phyloP scores from a whole-genome alignment of 768 basidiomycete genomes.

The Artomyces pyxidatus region DNA sequence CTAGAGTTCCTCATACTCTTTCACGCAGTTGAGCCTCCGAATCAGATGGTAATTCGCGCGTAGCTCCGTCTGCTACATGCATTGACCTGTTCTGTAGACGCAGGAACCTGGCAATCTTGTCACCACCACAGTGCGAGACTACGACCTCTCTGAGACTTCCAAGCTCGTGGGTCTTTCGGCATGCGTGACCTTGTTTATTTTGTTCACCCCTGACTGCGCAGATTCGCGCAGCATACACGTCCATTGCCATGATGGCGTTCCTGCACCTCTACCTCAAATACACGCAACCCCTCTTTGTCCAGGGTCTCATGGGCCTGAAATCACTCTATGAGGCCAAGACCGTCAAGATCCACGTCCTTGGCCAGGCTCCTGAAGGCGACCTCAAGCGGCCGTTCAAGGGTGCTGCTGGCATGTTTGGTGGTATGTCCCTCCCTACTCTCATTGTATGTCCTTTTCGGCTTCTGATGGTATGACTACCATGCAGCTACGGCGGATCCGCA shows the following conservation, averaged over 20 bases:
- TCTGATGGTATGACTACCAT: background rate
- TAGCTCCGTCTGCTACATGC: background rate
- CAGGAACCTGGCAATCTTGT: slow-evolving; percentile 64
- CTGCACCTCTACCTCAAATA: slow-evolving; percentile 93
- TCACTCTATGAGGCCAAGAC: slow-evolving; percentile 79
- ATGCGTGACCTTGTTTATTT: too few species aligned
- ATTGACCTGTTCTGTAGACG: slow-evolving; percentile 30
- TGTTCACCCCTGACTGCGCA: slow-evolving; percentile 17
- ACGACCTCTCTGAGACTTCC: slow-evolving; percentile 82
- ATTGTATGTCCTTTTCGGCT: background rate
- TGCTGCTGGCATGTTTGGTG: slow-evolving; percentile 61
- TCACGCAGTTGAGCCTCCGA: slow-evolving; percentile 59
- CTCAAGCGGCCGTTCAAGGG: slow-evolving; percentile 86
- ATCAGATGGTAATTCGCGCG: slow-evolving; percentile 56
- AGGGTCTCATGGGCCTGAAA: slow-evolving; percentile 93
- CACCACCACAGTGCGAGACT: slow-evolving; percentile 90
- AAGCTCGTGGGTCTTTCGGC: slow-evolving; percentile 65
- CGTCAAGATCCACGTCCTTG: slow-evolving; percentile 74
- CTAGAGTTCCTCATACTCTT: slow-evolving; percentile 3
- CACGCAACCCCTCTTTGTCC: slow-evolving; percentile 95
- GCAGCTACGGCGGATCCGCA: slow-evolving; percentile 56
- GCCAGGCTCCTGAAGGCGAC: slow-evolving; percentile 74
- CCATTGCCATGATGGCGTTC: slow-evolving; percentile 83
- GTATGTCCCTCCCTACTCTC: slow-evolving; percentile 28
- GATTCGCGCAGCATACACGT: slow-evolving; percentile 63